phyloP scores from a whole-genome alignment of 2,329 filamentous ascomycete genomes.

The Pseudocercospora crystallina region DNA sequence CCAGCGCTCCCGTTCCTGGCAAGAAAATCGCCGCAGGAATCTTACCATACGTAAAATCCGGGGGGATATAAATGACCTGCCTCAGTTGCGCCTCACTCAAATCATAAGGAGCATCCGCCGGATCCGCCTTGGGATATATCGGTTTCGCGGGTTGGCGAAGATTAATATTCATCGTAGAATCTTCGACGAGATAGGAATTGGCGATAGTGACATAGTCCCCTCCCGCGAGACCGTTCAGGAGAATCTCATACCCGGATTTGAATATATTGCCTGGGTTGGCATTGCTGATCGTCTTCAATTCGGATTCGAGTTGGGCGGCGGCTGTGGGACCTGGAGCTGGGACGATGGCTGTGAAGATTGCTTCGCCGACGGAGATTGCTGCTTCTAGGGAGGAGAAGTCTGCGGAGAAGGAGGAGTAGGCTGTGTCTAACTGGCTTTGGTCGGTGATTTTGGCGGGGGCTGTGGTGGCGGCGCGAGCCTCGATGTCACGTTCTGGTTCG shows the following conservation, averaged over 20 bases:
- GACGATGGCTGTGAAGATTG: conserved; percentile 27
- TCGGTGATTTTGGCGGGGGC: conserved; percentile 13
- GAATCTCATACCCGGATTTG: conserved; percentile 21
- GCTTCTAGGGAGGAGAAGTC: conserved; percentile 18
- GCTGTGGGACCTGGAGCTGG: conserved; percentile 24
- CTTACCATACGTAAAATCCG: conserved; percentile 47
- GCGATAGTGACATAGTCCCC: conserved; percentile 21
- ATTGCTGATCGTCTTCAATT: conserved; percentile 17
- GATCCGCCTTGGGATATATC: conserved; percentile 40
- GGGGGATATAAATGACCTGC: conserved; percentile 53
- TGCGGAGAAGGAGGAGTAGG: conserved; percentile 14
- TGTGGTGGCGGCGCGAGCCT: conserved; percentile 13
- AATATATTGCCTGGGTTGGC: conserved; percentile 26
- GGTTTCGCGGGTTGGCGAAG: conserved; percentile 16
- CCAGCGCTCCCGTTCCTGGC: conserved; percentile 54
- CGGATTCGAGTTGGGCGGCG: conserved; percentile 17
- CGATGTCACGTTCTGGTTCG: conserved; percentile 9
- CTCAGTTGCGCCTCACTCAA: conserved; percentile 49
- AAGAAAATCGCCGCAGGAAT: conserved; percentile 50
- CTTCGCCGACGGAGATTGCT: conserved; percentile 16
- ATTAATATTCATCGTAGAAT: conserved; percentile 31
- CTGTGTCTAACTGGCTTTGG: conserved; percentile 19
- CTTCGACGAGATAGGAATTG: conserved; percentile 21
- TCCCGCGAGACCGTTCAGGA: conserved; percentile 22
- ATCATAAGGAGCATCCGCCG: conserved; percentile 50